Evolutionary conservation across 2,329 filamentous ascomycete genomes (phyloP).

Genomic region (Fusarium odoratissimum): DNA sequence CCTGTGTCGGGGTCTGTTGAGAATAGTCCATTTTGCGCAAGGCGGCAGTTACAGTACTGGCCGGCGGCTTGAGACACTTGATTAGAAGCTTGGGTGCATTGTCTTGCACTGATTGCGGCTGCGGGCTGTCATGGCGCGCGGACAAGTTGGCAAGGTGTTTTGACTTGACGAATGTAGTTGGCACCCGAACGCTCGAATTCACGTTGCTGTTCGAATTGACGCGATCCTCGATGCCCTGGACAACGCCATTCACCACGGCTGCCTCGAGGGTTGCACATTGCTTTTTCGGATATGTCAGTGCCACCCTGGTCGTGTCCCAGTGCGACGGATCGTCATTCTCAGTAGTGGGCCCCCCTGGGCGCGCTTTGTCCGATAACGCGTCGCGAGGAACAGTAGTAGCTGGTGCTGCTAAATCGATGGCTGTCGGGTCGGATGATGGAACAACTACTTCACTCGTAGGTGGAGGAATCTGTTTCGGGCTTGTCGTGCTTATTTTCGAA

Average conservation of each 20-base stretch:
- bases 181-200: neutral
- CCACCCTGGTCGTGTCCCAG: constrained; percentile 44
- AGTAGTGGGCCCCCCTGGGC: constrained; percentile 30
- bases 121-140: constrained; percentile 40
- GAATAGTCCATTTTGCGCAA: constrained; percentile 58
- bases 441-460: constrained; percentile 10
- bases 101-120: constrained; percentile 29
- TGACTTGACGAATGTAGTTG: constrained; percentile 3
- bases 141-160: constrained; percentile 3
- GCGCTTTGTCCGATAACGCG: constrained; percentile 31
- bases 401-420: constrained; percentile 3
- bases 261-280: constrained; percentile 36
- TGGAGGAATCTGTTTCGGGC: constrained; percentile 9
- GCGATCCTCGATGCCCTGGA: constrained; percentile 22
- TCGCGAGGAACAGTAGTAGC: constrained; percentile 15
- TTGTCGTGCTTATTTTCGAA: constrained; percentile 1
- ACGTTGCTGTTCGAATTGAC: constrained; percentile 21
- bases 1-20: constrained; percentile 66
- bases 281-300: constrained; percentile 45
- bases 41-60: constrained; percentile 29
- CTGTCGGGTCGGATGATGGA: constrained; percentile 17
- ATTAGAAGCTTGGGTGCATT: constrained; percentile 37
- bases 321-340: constrained; percentile 40
- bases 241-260: constrained; percentile 17
- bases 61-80: constrained; percentile 30